Conservation (phyloP, 805 yeast genomes). For the Ogataea angusta region DNA sequence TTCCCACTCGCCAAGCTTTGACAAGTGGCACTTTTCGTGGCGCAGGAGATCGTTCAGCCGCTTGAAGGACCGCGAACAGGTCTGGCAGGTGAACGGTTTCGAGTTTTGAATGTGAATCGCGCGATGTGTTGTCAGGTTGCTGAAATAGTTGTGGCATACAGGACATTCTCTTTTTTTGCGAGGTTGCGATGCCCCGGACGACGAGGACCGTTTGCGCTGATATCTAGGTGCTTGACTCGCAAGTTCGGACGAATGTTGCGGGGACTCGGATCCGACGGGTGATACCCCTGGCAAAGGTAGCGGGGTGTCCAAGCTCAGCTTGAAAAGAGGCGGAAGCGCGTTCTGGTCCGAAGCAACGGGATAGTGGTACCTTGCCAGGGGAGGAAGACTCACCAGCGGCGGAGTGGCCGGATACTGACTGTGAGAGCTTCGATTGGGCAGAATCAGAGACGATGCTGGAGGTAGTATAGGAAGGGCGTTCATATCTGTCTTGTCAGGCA, state of each 20-base stretch:
- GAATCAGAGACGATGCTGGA: conserved; percentile 18
- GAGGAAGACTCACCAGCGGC: conserved; percentile 6
- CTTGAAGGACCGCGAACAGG: conserved; percentile 82
- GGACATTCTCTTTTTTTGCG: conserved; percentile 38
- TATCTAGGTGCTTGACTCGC: not conserved
- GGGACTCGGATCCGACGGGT: conserved; percentile 1
- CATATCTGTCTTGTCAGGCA: not conserved
- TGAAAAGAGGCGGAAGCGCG: conserved; percentile 26
- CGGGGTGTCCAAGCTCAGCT: conserved; percentile 21
- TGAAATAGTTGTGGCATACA: conserved; percentile 47
- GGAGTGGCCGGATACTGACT: conserved; percentile 1
- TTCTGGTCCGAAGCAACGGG: not conserved
- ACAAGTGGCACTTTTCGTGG: conserved; percentile 83
- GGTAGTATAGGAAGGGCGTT: conserved; percentile 14
- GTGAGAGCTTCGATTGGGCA: conserved; percentile 14
- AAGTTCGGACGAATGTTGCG: not conserved
- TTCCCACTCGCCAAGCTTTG: conserved; percentile 63
- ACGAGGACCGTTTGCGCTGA: conserved; percentile 4
- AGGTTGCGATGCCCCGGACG: conserved; percentile 16
- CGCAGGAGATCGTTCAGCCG: conserved; percentile 83
- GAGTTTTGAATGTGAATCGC: conserved; percentile 72
- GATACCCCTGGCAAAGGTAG: not conserved
- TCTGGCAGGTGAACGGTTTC: conserved; percentile 74
- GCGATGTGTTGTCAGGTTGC: conserved; percentile 80
- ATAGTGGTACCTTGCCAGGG: not conserved